A percentile compares a stretch with the other conserved stretches of the same genome.
These are phyloP conservation scores for Paraconiothyrium sp. DNA, from an alignment of 2,329 filamentous ascomycete species.

Conservation along the genomic window DNA sequence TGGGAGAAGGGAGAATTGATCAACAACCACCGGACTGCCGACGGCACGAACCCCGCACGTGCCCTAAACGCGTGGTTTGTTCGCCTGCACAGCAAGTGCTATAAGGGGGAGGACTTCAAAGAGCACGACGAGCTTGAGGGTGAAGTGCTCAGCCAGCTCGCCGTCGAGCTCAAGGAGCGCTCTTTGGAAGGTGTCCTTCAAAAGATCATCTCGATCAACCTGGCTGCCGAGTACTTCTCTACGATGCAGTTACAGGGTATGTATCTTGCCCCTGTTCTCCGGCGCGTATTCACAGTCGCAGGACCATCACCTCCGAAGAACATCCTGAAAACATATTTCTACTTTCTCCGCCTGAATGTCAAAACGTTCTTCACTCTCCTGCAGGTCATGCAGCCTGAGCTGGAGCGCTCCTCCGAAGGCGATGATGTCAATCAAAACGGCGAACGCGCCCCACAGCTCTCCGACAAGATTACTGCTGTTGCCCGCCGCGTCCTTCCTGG, in stretches of 20 bases:
- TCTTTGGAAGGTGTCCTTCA: conserved; percentile 72
- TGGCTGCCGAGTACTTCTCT: conserved; percentile 82
- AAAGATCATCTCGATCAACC: conserved; percentile 85
- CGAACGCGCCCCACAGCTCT: conserved; percentile 46
- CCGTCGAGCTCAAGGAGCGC: conserved; percentile 75
- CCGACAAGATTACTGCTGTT: conserved; percentile 65
- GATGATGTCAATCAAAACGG: conserved; percentile 57
- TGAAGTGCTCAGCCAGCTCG: conserved; percentile 82
- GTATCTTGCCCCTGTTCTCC: conserved; percentile 30
- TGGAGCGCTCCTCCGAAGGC: conserved; percentile 64
- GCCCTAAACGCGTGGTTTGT: conserved; percentile 84
- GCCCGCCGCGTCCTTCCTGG: conserved; percentile 70
- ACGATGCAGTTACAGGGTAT: conserved; percentile 67
- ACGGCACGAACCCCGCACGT: conserved; percentile 65
- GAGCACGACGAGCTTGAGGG: conserved; percentile 84
- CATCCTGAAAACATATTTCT: conserved; percentile 59
- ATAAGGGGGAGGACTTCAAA: conserved; percentile 76
- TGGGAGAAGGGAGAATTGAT: conserved; percentile 66
- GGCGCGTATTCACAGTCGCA: conserved; percentile 25
- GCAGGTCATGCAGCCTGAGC: conserved; percentile 73
- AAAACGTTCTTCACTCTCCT: conserved; percentile 79
- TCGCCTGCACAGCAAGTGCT: conserved; percentile 84
- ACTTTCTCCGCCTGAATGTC: conserved; percentile 79
- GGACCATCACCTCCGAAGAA: conserved; percentile 44
- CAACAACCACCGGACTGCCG: conserved; percentile 48